Evolutionary conservation across 176 grass and related monocot species (phyloP), one percentile per base, ranked within the genome.

Genomic region (Tuctoria greenei): DNA sequence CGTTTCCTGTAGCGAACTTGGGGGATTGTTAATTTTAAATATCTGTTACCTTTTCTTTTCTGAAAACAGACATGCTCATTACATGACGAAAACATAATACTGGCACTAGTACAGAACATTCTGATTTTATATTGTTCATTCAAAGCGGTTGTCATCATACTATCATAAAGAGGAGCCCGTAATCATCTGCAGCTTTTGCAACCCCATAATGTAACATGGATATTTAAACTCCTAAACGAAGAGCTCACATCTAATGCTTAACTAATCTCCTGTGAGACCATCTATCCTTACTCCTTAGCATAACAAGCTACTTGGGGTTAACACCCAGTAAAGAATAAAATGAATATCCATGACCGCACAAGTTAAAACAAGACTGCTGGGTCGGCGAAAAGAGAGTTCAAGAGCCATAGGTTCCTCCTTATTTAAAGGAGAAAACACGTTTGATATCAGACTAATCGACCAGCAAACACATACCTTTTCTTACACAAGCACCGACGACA

Each of bases 271-370:
- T 55, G 51, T 61, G 69, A 42, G 61, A 60, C 51, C 41, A 46
- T 69, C 72, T 81, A 71, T 58, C 44, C 67, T 71, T 69, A 64
- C 64, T 58, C 44, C 67, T 71, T 69, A 64, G 65, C 46, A 76
- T 58, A 46, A 76, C 64, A 58, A 47, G 15, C 54, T 69, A 64
- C 78, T 63, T 63, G 75, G 64, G 36, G 84, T 76, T 76, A 81
- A 81, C 77, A 71, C 57, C 46, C n/a, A 27, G 46, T 56, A 75
- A 71, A 15, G 77, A 86, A 86, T 66, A 55, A 81, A 81, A 86
- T 76, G 78, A 86, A 86, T 81, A 73, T 47, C 60, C 71, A 69
- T 18, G 25, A 76, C n/a, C 72, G 76, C 76, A 76, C 64, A 76
- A 38, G 64, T 75, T 81, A 86, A 65, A 81, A 76, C 84, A 70